Conservation (phyloP, 441 rosid species). For the Eruca vesicaria region DNA sequence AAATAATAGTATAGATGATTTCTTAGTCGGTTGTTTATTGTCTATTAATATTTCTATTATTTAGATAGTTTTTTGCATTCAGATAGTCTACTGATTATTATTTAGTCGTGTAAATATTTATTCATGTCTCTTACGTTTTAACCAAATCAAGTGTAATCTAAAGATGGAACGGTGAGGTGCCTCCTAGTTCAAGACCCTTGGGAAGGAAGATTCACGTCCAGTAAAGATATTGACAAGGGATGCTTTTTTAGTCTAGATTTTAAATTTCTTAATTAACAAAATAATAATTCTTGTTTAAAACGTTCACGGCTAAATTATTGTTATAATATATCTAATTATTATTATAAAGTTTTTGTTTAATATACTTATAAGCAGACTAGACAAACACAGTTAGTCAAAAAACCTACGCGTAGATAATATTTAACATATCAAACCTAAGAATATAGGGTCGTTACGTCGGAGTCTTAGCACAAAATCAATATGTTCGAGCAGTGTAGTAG, state of each 20-base stretch:
- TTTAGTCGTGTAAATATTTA: background rate
- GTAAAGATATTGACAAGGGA: background rate
- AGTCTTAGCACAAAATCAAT: background rate
- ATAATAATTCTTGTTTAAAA: background rate
- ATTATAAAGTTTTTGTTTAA: background rate
- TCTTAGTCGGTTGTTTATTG: background rate
- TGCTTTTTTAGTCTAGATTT: background rate
- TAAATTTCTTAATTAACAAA: background rate
- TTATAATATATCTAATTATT: background rate
- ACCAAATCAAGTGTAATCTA: background rate
- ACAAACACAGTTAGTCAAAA: background rate
- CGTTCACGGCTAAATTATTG: background rate
- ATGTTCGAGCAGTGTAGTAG: background rate
- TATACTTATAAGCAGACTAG: background rate
- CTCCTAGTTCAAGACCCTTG: background rate
- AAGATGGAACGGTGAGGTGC: background rate
- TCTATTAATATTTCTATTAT: background rate
- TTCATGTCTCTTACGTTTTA: background rate
- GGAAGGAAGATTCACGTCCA: background rate
- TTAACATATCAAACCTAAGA: background rate
- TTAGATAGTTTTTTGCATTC: background rate
- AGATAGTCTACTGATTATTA: background rate
- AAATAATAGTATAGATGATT: no score
- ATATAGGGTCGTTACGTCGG: background rate
- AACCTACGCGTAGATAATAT: background rate